A percentile compares a stretch with the other conserved stretches of the same genome.
Conservation (phyloP, 2,329 filamentous ascomycete genomes). For the Calonectria honghensis region DNA sequence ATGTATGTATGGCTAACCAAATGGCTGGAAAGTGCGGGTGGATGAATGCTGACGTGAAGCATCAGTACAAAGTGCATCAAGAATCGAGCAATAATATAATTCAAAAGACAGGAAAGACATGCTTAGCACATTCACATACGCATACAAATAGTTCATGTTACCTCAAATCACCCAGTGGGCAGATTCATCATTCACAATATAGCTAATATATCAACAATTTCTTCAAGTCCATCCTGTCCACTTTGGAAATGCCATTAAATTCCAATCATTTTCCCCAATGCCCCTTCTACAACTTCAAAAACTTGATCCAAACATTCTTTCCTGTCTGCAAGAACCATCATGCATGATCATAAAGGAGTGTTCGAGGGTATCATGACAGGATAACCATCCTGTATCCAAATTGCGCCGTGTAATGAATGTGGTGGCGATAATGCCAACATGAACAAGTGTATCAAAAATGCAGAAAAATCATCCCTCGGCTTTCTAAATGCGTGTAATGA, state of each 20-base stretch:
- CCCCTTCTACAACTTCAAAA: conserved; percentile 17
- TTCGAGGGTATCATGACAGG: conserved; percentile 51
- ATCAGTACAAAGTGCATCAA: neutral
- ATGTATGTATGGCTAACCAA: no score
- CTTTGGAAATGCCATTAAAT: conserved; percentile 31
- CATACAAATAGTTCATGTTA: neutral
- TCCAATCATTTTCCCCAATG: conserved; percentile 23
- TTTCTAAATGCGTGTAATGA: conserved; percentile 33
- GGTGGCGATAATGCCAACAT: conserved; percentile 40
- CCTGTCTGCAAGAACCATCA: conserved; percentile 8
- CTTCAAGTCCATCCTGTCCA: neutral
- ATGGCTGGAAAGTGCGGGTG: no score
- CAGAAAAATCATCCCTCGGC: conserved; percentile 32
- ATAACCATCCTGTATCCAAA: conserved; percentile 42
- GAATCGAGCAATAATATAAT: neutral
- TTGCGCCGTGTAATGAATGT: conserved; percentile 54
- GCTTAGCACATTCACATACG: neutral
- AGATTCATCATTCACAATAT: conserved; percentile 20
- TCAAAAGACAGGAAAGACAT: neutral
- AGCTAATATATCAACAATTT: conserved; percentile 20
- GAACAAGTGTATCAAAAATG: conserved; percentile 39
- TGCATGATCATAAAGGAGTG: conserved; percentile 49
- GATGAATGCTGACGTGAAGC: no score
- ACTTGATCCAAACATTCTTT: conserved; percentile 13
- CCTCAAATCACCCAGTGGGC: neutral